Base-by-base conservation (phyloP, 2,329 filamentous ascomycete species). In the Cladophialophora immunda region DNA sequence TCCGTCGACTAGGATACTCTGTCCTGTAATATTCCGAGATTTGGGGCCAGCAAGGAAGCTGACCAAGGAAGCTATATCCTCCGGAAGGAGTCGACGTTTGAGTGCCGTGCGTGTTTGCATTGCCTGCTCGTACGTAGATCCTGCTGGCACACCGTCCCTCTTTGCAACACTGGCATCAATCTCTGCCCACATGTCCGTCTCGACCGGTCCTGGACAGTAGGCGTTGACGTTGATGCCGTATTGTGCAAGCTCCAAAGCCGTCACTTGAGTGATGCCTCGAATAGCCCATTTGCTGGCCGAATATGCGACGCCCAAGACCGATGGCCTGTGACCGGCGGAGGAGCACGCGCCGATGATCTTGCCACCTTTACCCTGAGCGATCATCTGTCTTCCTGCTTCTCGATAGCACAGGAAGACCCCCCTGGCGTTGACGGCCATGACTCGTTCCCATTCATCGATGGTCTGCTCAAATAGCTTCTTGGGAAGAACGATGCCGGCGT, bases 161-260 rank as follows among this genome's bases (percentile, higher is more conserved):
- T 85, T 81, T 0, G 82, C 85, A 29, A 89, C 66, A 62, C 84
- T 84, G 65, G 85, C 84, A 68, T 90, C 89, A 62, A 91, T 90
- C 1, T 86, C 73, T 50, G 90, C 87, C 88, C 88, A 91, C 88
- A 90, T 91, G 0, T 81, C 79, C 0, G 88, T 90, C 0, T 84
- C 86, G 0, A 91, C 87, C 54, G 91, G 88, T 0, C 89, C 89
- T 0, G 89, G 89, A 0, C 87, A 88, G 71, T 90, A 90, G 0
- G 85, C 84, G 70, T 91, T 91, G n/a, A 85, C 88, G 0, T 86
- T 90, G 74, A 92, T 90, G 62, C 85, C 80, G 73, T 91, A 83
- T 47, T 78, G 75, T 0, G 87, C 89, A 75, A 90, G 81, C 68
- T 90, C 88, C 81, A 89, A 86, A 0, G 89, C 89, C 68, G 88